Evolutionary conservation across 2,329 filamentous ascomycete genomes (phyloP), one percentile per base, ranked within the genome.

Genomic region (Apiospora phragmitis): DNA sequence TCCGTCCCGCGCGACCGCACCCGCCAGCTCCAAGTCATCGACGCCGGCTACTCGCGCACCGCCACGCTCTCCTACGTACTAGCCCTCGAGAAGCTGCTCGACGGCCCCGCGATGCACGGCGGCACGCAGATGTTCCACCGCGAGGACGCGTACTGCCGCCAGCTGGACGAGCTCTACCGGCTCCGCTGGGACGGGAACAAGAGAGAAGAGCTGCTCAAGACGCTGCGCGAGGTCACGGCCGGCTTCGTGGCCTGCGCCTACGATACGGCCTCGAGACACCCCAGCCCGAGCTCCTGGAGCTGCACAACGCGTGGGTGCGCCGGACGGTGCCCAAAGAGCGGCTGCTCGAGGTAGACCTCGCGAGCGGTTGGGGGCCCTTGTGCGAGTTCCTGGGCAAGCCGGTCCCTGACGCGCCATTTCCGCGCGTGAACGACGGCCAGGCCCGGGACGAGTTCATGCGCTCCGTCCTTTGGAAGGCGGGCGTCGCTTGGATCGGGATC

Each of bases 91-190:
- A 82, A 81, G 69, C 81, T 88, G 1, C 82, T 87, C 14, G 74
- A 84, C 62, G 85, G 83, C 0, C 86, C 85, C 2, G 80, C 84
- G 49, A 83, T 85, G 74, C 86, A 88, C 73, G 83, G 84, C 67
- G 86, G 86, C 51, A 86, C 78, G 4, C 78, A 80, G 47, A 69
- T 81, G 18, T 72, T 81, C 9, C 74, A 74, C 3, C 76, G 80
- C 35, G 77, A 81, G 70, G 80, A 81, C 29, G 75, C 80, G 80
- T 73, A 55, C 73, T 49, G 51, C 51, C 51, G 51, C 16, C 51
- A 35, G 51, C 51, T 59, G 6, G 51, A 59, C 51, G 29, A 32
- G 29, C 51, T 59, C 7, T 59, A 59, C 29, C 51, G 51, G 6
- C 51, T 59, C 16, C 51, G 51, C 16, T 29, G 51, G 12, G 70